phyloP scores from a whole-genome alignment of 2,329 filamentous ascomycete species.

The Xylariaceae sp. region DNA sequence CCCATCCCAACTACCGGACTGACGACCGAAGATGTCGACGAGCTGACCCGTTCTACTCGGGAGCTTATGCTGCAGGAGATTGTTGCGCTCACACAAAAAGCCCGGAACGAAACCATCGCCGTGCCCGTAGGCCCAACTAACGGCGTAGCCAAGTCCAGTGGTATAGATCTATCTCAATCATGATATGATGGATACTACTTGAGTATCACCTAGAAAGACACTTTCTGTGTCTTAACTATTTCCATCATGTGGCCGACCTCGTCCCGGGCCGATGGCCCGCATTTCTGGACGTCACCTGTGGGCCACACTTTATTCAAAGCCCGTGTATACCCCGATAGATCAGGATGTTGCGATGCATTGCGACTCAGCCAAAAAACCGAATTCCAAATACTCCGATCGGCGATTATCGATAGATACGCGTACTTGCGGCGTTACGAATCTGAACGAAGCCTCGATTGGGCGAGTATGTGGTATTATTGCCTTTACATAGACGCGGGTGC shows the following conservation, averaged over 20 bases:
- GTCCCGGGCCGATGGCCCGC: background rate
- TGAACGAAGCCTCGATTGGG: background rate
- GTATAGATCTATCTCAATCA: slow-evolving; percentile 25
- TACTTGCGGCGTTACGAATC: background rate
- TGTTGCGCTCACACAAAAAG: slow-evolving; percentile 47
- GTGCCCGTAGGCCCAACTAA: slow-evolving; percentile 25
- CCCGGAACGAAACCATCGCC: slow-evolving; percentile 37
- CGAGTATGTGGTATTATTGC: background rate
- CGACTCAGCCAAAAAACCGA: slow-evolving; percentile 7
- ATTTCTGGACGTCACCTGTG: background rate
- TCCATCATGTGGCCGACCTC: background rate
- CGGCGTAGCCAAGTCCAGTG: slow-evolving; percentile 32
- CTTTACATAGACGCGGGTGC: background rate
- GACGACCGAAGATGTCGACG: slow-evolving; percentile 70
- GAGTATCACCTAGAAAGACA: background rate
- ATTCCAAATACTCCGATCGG: background rate
- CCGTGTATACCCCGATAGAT: slow-evolving; percentile 26
- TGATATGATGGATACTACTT: slow-evolving; percentile 1
- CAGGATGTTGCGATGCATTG: slow-evolving; percentile 16
- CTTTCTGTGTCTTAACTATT: background rate
- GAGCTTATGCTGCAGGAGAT: slow-evolving; percentile 71
- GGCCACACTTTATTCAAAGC: background rate
- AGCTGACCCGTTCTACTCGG: slow-evolving; percentile 60
- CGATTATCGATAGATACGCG: slow-evolving; percentile 1
- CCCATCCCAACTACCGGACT: slow-evolving; percentile 73